Percentiles rank a stretch among this genome's conserved stretches.
These are phyloP conservation scores for Candida ponderosae DNA, from an alignment of 805 yeast genomes.

Conservation along the genomic window DNA sequence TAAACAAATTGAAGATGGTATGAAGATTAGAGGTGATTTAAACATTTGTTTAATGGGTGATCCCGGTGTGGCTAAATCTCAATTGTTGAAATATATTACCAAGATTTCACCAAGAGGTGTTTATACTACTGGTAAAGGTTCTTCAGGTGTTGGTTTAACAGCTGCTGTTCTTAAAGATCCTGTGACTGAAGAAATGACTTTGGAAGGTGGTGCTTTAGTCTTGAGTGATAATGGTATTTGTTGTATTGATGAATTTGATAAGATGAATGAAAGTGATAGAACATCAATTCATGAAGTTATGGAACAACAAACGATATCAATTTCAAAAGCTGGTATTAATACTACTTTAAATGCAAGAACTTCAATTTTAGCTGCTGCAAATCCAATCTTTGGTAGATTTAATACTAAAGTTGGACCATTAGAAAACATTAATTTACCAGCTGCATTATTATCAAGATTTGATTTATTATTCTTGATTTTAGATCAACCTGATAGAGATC, in stretches of 20 bases:
- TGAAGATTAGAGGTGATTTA: conserved; percentile 95
- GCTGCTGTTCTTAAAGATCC: conserved; percentile 99
- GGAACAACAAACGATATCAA: conserved; percentile 98
- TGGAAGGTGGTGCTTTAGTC: conserved; percentile 97
- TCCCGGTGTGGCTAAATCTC: conserved; percentile 99
- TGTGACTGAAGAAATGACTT: conserved; percentile 96
- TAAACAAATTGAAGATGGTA: conserved; percentile 91
- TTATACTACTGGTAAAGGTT: conserved; percentile 97
- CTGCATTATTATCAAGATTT: conserved; percentile 91
- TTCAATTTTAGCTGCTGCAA: conserved; percentile 96
- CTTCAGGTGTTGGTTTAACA: conserved; percentile 97
- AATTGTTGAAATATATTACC: conserved; percentile 80
- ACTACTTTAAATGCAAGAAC: conserved; percentile 94
- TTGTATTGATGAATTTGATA: conserved; percentile 98
- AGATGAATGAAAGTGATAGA: conserved; percentile 95
- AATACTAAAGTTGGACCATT: conserved; percentile 86
- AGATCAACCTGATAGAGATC: conserved; percentile 74
- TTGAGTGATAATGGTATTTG: conserved; percentile 96
- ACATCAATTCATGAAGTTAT: conserved; percentile 98
- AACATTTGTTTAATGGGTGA: conserved; percentile 97
- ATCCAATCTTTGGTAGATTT: conserved; percentile 92
- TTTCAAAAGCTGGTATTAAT: conserved; percentile 95
- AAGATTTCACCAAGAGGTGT: conserved; percentile 95
- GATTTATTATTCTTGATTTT: conserved; percentile 82
- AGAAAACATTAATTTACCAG: conserved; percentile 93